These are phyloP conservation scores for Aureobasidium sp. DNA, from an alignment of 2,329 filamentous ascomycete species.

Conservation along the genomic window DNA sequence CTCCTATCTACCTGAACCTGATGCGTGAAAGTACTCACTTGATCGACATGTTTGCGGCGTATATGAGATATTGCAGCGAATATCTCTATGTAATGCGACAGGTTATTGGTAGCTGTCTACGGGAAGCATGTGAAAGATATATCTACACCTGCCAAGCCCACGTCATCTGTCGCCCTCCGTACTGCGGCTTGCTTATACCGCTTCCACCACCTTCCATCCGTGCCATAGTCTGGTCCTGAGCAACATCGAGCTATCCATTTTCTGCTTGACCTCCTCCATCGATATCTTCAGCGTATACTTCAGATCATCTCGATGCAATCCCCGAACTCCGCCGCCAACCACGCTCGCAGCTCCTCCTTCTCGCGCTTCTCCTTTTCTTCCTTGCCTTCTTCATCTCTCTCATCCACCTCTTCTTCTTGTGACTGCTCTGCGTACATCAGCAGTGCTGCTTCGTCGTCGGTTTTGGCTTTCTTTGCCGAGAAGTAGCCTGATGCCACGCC, in stretches of 20 bases:
- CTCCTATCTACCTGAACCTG: slow-evolving; percentile 14
- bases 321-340: slow-evolving; percentile 32
- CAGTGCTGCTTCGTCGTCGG: background rate
- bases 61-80: background rate
- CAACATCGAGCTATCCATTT: background rate
- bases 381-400: background rate
- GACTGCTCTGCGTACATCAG: background rate
- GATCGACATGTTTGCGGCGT: slow-evolving; percentile 13
- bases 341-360: slow-evolving; percentile 26
- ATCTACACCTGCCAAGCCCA: background rate
- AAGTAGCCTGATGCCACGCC: background rate
- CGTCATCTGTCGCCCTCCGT: background rate
- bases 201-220: slow-evolving; percentile 3
- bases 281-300: background rate
- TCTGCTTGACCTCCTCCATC: background rate
- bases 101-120: background rate
- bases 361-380: slow-evolving; percentile 2
- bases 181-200: background rate
- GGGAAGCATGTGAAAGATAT: slow-evolving; percentile 2
- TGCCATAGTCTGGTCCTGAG: background rate
- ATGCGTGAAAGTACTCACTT: slow-evolving; percentile 5
- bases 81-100: background rate
- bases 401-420: background rate
- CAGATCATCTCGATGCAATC: slow-evolving; percentile 29
- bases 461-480: background rate